Evolutionary conservation across 371 early-diverging fungal genomes (phyloP), one percentile per base, ranked within the genome.

Genomic region (Dichotomocladium elegans): DNA sequence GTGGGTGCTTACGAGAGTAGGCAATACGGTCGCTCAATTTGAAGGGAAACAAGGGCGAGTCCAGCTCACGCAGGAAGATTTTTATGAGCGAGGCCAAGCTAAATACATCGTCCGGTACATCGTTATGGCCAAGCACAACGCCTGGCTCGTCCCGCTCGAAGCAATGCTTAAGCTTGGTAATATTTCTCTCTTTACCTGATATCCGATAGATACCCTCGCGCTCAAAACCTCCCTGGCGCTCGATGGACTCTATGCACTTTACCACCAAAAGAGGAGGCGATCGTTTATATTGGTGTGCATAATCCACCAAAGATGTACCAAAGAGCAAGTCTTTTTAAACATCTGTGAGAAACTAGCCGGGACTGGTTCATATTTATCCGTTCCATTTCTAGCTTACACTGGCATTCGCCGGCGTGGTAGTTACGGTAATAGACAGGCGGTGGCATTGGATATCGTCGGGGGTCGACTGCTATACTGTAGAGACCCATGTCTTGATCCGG

Each of bases 181-280:
- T 74, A 35, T 75, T 83, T 25, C 73, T 79, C 27, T 82, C 77
- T 19, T 82, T 79, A 15, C 87, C 88, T 3, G 82, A 74, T 3
- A 88, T 71, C 21, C 88, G 74, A 60, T 88, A 88, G 19, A 88
- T 79, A 17, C 88, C 88, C 58, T 88, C 88, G 19, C 64, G 71
- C 22, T 81, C 77, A 12, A 86, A 41, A 8, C 85, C 86, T 45
- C 82, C 85, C 12, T 80, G 51, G 12, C 72, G 64, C 44, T 88
- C 85, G 44, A 88, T 71, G 15, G 84, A 80, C 17, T 79, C 73
- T 14, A 83, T 65, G 49, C 86, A 84, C 37, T 75, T 74, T 15
- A 69, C 58, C 7, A 88, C 70, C 4, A 86, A 63, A 6, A 80
- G 26, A 0, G 88, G 88, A 3, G 84, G 79, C 0, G 74, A 66